Base-by-base conservation (phyloP, 805 yeast genomes). In the Wickerhamiella lipophila region DNA sequence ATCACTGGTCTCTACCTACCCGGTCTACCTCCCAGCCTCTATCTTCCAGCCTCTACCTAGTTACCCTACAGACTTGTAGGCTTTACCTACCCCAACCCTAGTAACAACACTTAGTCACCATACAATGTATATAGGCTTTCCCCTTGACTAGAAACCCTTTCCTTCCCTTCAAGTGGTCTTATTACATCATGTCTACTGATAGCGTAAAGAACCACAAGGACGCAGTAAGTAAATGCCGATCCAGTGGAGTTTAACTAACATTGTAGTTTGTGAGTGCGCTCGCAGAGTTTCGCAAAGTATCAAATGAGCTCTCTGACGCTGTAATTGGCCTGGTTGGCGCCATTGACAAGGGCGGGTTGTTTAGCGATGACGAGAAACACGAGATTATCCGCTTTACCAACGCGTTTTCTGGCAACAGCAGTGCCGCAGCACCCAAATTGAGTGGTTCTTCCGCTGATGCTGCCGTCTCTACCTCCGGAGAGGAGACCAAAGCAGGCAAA, bases 401-500 rank as follows among this genome's bases (percentile, higher is more conserved):
- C 38, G 38, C 38, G 38, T 15, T 32, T 32, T 32, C 38, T 15
- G n/a, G 32, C 32, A 13, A 13, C 11, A 29, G n/a, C 13, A 13
- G 27, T 25, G 27, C 27, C 27, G 27, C 6, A 29, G n/a, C 32
- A 7, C 13, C 32, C 32, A 6, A 29, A 29, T 6, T 11, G 13
- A 13, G n/a, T 3, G 32, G 32, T n/a, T n/a, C 32, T 6, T 9
- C 32, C 32, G 32, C 32, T 29, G 19, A 32, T 7, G 11, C 6
- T 19, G 19, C 18, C 15, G 21, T 4, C 5, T n/a, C 38, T 32
- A 3, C 19, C 6, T n/a, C 13, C 40, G 40, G 4, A 5, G 40
- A 35, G 23, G 23, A 35, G 23, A 35, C 40, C 5, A 40, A 25
- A 19, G n/a, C n/a, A n/a, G 58, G 53, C 25, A 56, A 60, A 19